Evolutionary conservation across 2,329 filamentous ascomycete species (phyloP), one percentile per base, ranked within the genome.

Genomic region (Nigrograna mackinnonii): DNA sequence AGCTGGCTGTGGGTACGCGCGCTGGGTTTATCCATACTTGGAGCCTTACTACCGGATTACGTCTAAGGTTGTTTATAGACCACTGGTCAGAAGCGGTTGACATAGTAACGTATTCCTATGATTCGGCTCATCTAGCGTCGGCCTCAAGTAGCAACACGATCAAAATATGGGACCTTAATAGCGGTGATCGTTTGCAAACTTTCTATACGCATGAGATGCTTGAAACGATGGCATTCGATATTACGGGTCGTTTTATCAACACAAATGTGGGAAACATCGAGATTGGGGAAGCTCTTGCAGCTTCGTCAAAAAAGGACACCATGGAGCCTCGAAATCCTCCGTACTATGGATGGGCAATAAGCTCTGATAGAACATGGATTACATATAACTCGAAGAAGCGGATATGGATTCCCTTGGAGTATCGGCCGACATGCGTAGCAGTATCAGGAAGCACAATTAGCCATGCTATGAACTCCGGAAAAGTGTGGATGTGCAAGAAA

Each of bases 81-180:
- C n/a, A n/a, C n/a, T n/a, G n/a, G n/a, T n/a, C n/a, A n/a, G n/a
- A n/a, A n/a, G n/a, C n/a, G n/a, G 31, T 33, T 17, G 4, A 4
- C 2, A 2, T 17, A 17, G 31, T 33, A 17, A 47, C 48, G 14
- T 55, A 58, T 45, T 56, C 54, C 11, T 37, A 28, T 26, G 43
- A 59, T 41, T 43, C 35, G 16, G 39, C 35, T 6, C 37, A 33
- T 32, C 36, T 58, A 14, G 52, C 47, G 16, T 56, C 55, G n/a
- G 54, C 19, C 16, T 56, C 52, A 21, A 41, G n/a, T n/a, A n/a
- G 38, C 1, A 44, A 4, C 2, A 33, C 31, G 16, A 17, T 52
- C 32, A 50, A 43, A 46, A 38, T 57, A 39, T 57, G 48, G 53
- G 54, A 57, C 26, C 31, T 41, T 37, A 17, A 17, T 17, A 33